These are phyloP conservation scores for Nicotiana paniculata DNA, from an alignment of 257 asterid species.

Conservation along the genomic window DNA sequence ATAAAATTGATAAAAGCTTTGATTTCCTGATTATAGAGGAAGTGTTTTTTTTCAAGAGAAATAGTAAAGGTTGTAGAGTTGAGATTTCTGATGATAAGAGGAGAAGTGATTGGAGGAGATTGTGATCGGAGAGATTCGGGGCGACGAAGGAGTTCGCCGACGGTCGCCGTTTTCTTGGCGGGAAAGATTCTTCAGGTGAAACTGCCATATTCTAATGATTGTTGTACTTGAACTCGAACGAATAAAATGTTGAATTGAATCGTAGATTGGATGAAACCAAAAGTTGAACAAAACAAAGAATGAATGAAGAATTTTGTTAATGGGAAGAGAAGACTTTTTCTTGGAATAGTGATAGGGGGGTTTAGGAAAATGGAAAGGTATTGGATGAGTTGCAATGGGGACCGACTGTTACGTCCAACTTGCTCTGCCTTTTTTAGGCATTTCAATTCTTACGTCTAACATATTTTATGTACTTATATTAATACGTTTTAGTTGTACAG, in stretches of 20 bases:
- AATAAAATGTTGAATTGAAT: background rate
- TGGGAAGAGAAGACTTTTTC: background rate
- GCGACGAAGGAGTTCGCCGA: constrained; percentile 52
- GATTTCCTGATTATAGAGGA: constrained; percentile 54
- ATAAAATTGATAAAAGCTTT: constrained; percentile 47
- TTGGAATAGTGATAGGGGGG: background rate
- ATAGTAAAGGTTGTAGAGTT: constrained; percentile 33
- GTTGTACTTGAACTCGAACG: background rate
- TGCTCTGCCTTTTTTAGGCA: background rate
- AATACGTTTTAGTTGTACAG: no score
- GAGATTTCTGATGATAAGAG: constrained; percentile 57
- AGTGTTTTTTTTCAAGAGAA: constrained; percentile 41
- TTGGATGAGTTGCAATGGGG: constrained; percentile 3
- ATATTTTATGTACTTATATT: background rate
- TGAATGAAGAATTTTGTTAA: background rate
- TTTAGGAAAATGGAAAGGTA: background rate
- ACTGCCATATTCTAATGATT: constrained; percentile 40
- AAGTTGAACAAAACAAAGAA: background rate
- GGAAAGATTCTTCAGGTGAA: constrained; percentile 42
- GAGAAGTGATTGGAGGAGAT: constrained; percentile 52
- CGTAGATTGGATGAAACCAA: background rate
- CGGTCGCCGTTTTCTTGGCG: constrained; percentile 65
- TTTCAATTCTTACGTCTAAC: background rate
- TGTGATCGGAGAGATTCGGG: constrained; percentile 47
- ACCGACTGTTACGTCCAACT: constrained; percentile 3